A percentile compares a stretch with the other conserved stretches of the same genome.
phyloP scores from a whole-genome alignment of 306 rosid species.

The Pterocarpus santalinus region DNA sequence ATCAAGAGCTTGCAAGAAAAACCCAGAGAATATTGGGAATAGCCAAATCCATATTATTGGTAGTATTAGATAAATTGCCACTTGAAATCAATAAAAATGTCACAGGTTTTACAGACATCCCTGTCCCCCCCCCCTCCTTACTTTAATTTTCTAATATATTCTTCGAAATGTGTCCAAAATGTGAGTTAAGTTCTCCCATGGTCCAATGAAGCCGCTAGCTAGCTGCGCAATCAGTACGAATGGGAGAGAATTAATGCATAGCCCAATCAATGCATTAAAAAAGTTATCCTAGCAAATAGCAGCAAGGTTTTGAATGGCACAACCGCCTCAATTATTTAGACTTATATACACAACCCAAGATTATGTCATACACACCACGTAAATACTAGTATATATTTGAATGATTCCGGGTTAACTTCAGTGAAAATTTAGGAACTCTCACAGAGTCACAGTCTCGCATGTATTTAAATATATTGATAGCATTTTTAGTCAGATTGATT shows the following conservation, averaged over 20 bases:
- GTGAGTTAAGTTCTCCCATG: slow-evolving; percentile 30
- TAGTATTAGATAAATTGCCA: slow-evolving; percentile 36
- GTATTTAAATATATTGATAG: not conserved
- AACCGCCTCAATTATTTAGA: slow-evolving; percentile 41
- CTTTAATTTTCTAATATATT: slow-evolving; percentile 29
- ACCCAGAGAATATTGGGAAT: slow-evolving; percentile 53
- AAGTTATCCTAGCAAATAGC: slow-evolving; percentile 6
- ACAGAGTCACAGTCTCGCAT: not conserved
- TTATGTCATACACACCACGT: not conserved
- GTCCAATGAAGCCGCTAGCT: slow-evolving; percentile 46
- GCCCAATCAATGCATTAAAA: slow-evolving; percentile 30
- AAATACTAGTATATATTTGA: not conserved
- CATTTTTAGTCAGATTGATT: not conserved
- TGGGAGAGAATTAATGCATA: slow-evolving; percentile 40
- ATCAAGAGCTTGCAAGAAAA: slow-evolving; percentile 38
- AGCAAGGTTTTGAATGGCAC: slow-evolving; percentile 29
- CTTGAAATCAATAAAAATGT: slow-evolving; percentile 55
- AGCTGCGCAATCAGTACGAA: slow-evolving; percentile 21
- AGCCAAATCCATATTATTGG: slow-evolving; percentile 27
- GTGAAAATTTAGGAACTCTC: not conserved
- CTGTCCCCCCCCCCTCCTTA: slow-evolving; percentile 32
- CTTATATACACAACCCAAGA: not conserved
- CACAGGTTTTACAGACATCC: slow-evolving; percentile 57
- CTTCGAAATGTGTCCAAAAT: slow-evolving; percentile 41
- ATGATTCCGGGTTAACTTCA: not conserved